Conservation (phyloP, 495 filamentous ascomycete species). For the Daldinia bambusicola region DNA sequence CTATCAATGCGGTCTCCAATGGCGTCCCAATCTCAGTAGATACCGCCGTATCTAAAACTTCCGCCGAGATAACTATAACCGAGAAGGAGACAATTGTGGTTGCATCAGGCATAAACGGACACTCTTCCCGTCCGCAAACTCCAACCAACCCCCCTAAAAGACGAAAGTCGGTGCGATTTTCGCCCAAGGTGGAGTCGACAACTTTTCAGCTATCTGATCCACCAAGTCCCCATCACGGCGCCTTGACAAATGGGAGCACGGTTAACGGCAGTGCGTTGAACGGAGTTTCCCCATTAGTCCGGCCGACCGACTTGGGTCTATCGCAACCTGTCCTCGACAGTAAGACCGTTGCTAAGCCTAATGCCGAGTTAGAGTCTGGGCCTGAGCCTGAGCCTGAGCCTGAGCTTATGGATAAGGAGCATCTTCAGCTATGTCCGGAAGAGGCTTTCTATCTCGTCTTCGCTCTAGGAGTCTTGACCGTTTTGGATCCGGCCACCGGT, state of each 20-base stretch:
- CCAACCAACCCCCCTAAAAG: constrained; percentile 46
- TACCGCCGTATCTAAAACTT: background rate
- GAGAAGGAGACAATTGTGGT: background rate
- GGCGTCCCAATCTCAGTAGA: background rate
- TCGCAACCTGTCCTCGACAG: constrained; percentile 18
- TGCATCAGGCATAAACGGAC: constrained; percentile 12
- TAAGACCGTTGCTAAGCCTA: background rate
- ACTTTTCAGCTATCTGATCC: constrained; percentile 63
- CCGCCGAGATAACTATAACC: background rate
- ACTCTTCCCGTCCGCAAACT: constrained; percentile 14
- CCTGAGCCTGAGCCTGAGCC: constrained; percentile 9
- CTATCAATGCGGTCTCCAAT: background rate
- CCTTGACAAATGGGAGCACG: constrained; percentile 31
- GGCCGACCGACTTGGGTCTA: constrained; percentile 32
- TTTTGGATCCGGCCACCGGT: constrained; percentile 67
- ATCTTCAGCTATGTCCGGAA: constrained; percentile 87
- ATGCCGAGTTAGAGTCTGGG: constrained; percentile 15
- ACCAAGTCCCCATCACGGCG: constrained; percentile 47
- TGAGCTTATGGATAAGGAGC: constrained; percentile 79
- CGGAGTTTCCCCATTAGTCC: constrained; percentile 27
- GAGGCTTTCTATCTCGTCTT: constrained; percentile 94
- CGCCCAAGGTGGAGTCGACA: constrained; percentile 67
- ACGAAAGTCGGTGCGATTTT: constrained; percentile 72
- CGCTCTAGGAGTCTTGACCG: constrained; percentile 76
- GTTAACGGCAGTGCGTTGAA: constrained; percentile 17